Conservation (phyloP, 31 red algal genomes). For the Odonthalia washingtoniensis region DNA sequence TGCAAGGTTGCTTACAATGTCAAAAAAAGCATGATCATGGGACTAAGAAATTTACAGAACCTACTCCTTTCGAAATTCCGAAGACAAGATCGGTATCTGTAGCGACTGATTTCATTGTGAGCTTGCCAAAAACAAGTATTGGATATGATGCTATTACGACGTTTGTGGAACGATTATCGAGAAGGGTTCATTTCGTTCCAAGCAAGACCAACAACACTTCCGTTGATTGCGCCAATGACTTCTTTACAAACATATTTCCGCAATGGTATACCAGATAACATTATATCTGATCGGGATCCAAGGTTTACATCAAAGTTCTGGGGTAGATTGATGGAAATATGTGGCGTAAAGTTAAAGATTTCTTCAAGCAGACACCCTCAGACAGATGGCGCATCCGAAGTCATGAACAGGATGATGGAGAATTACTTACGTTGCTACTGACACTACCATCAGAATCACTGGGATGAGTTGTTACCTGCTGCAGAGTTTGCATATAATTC, state of each 20-base stretch:
- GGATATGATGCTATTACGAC: neutral
- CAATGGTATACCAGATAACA: neutral
- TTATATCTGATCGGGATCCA: neutral
- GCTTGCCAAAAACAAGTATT: neutral
- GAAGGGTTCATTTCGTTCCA: neutral
- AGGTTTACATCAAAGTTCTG: neutral
- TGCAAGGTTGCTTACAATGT: neutral
- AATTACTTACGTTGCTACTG: too few species aligned
- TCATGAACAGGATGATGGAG: too few species aligned
- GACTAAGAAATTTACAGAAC: neutral
- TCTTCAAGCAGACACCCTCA: constrained; percentile 1
- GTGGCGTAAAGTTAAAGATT: neutral
- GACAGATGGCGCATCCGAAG: too few species aligned
- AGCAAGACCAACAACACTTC: neutral
- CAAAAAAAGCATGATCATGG: neutral
- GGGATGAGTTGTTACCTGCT: too few species aligned
- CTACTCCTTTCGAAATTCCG: neutral
- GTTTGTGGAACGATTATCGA: neutral
- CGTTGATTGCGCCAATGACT: neutral
- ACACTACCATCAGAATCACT: too few species aligned
- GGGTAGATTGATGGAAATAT: neutral
- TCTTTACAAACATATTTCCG: neutral
- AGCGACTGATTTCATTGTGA: neutral
- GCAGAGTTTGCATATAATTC: too few species aligned
- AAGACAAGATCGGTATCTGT: neutral